These are phyloP conservation scores for Phytomonas sp. DNA, from an alignment of 208 protist species.

Conservation along the genomic window DNA sequence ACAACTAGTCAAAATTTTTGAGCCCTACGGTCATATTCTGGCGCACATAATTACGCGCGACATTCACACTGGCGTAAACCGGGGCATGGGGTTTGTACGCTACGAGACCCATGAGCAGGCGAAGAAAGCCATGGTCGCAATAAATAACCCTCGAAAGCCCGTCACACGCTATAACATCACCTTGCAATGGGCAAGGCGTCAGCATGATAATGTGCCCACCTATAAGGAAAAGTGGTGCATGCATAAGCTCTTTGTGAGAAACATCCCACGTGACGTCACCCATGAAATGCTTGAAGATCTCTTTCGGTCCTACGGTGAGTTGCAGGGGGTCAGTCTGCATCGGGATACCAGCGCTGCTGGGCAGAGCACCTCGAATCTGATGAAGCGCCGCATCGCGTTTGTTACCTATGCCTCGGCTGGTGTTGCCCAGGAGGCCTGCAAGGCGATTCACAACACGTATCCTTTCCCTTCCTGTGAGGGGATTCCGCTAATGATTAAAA, in stretches of 20 bases:
- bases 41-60: constrained; percentile 64
- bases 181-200: constrained; percentile 57
- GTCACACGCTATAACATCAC: constrained; percentile 16
- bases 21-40: constrained; percentile 42
- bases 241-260: constrained; percentile 80
- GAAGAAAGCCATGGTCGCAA: constrained; percentile 20
- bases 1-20: constrained; percentile 35
- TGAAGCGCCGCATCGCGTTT: constrained; percentile 40
- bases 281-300: constrained; percentile 25
- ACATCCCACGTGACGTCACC: constrained; percentile 58
- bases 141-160: constrained; percentile 9
- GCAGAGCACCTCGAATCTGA: constrained; percentile 6
- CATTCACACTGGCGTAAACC: constrained; percentile 65
- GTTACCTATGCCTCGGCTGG: constrained; percentile 35
- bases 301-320: constrained; percentile 38
- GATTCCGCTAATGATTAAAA: constrained; percentile 76
- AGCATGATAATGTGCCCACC: constrained; percentile 62
- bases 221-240: constrained; percentile 46
- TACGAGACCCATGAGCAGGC: constrained; percentile 35
- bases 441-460: constrained; percentile 62
- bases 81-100: constrained; percentile 72
- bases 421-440: constrained; percentile 45
- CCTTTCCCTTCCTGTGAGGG: constrained; percentile 52
- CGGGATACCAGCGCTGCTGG: constrained; percentile 33
- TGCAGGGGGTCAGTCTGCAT: constrained; percentile 47